Evolutionary conservation across 2,329 filamentous ascomycete genomes (phyloP).

Genomic region (Berkeleyomyces basicola): DNA sequence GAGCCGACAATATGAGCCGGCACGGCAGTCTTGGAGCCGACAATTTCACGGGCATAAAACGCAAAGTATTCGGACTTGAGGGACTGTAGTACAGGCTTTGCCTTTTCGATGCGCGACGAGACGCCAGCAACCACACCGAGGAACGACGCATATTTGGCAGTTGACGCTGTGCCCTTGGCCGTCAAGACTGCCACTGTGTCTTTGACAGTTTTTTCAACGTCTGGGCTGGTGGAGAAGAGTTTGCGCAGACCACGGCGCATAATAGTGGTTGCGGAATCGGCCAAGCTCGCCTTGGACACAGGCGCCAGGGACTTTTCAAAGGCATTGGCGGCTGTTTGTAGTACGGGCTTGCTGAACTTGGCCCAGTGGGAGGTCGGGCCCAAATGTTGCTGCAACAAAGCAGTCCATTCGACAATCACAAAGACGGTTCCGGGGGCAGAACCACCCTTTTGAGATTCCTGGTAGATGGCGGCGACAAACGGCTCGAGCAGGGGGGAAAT

Average conservation of each 20-base stretch:
- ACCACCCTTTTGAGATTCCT: constrained; percentile 58
- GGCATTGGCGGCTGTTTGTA: constrained; percentile 52
- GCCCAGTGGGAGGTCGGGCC: constrained; percentile 46
- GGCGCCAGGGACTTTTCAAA: constrained; percentile 62
- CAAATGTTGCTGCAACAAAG: constrained; percentile 57
- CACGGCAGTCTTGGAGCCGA: constrained; percentile 59
- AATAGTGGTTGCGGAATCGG: constrained; percentile 57
- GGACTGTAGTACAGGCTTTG: constrained; percentile 40
- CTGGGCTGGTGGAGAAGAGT: constrained; percentile 42
- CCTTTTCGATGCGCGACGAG: constrained; percentile 50
- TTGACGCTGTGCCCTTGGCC: constrained; percentile 45
- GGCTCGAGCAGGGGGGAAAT: constrained; percentile 36
- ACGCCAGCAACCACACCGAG: constrained; percentile 81
- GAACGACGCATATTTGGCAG: constrained; percentile 55
- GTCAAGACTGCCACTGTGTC: constrained; percentile 51
- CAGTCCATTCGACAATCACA: constrained; percentile 81
- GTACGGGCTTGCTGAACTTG: constrained; percentile 45
- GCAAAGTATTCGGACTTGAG: constrained; percentile 58
- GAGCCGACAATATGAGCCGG: constrained; percentile 56
- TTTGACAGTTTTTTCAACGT: constrained; percentile 43
- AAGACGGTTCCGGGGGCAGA: constrained; percentile 72
- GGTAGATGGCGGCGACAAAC: constrained; percentile 49
- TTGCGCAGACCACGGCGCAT: constrained; percentile 66
- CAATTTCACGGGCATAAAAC: constrained; percentile 73
- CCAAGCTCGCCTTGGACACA: constrained; percentile 45